These are phyloP conservation scores for Solanum phureja DNA, from an alignment of 257 asterid genomes.

Conservation along the genomic window DNA sequence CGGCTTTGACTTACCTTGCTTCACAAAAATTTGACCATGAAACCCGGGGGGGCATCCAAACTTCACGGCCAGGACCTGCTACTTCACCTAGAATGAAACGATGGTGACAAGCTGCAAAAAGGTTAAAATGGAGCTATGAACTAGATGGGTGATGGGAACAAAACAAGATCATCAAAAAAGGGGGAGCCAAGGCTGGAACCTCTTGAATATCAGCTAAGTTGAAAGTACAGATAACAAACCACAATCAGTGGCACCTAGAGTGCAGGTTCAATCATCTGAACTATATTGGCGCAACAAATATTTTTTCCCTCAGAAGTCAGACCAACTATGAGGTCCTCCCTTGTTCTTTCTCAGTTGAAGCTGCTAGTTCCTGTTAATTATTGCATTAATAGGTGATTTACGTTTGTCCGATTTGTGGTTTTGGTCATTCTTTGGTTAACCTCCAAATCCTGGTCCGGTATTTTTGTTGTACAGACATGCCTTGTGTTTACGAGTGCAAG, in stretches of 20 bases:
- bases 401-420: neutral
- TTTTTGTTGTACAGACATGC: neutral
- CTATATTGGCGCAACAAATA: neutral
- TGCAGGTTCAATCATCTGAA: neutral
- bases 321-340: neutral
- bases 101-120: slow-evolving; percentile 23
- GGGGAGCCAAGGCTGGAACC: neutral
- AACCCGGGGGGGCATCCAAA: slow-evolving; percentile 21
- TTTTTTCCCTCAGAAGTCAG: neutral
- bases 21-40: slow-evolving; percentile 48
- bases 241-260: neutral
- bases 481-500: neutral
- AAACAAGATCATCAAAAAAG: neutral
- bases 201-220: neutral
- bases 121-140: neutral
- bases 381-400: neutral
- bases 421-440: slow-evolving; percentile 1
- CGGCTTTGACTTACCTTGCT: slow-evolving; percentile 73
- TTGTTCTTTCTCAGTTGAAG: neutral
- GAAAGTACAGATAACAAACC: neutral
- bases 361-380: neutral
- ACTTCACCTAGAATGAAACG: slow-evolving; percentile 50
- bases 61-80: slow-evolving; percentile 29
- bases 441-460: neutral
- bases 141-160: neutral